Evolutionary conservation across 192 early-diverging fungal genomes (phyloP).

Genomic region (Geranomyces variabilis): DNA sequence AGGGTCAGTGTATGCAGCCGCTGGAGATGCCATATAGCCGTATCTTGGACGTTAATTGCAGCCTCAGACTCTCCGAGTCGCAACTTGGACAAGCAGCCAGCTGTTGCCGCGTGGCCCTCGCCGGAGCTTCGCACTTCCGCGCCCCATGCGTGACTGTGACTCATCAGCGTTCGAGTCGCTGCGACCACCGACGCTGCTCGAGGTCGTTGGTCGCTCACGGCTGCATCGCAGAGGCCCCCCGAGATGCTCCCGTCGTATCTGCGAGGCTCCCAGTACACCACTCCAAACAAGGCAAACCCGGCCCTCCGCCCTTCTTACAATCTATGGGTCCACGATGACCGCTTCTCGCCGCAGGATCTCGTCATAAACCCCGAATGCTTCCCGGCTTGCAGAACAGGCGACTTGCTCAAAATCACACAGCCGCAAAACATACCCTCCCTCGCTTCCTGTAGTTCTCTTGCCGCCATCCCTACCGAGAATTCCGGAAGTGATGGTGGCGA

Average conservation of each 20-base stretch:
- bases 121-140: too few species aligned
- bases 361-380: conserved; percentile 74
- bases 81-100: too few species aligned
- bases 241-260: conserved; percentile 10
- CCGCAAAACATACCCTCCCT: background rate
- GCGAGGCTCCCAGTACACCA: conserved; percentile 8
- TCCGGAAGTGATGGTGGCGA: background rate
- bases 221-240: too few species aligned
- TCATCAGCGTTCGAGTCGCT: too few species aligned
- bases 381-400: conserved; percentile 59
- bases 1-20: too few species aligned
- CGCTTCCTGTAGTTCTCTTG: background rate
- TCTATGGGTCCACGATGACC: conserved; percentile 62
- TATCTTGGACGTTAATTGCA: too few species aligned
- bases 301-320: conserved; percentile 17
- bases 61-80: too few species aligned
- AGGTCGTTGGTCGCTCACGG: too few species aligned
- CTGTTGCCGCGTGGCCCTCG: too few species aligned
- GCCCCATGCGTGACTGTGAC: too few species aligned
- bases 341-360: conserved; percentile 63
- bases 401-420: conserved; percentile 67
- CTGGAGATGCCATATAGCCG: too few species aligned
- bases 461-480: background rate
- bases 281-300: background rate
- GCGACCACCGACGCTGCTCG: too few species aligned